Conservation (phyloP, 148 eudicot genomes). For the Diospyros kaki region DNA sequence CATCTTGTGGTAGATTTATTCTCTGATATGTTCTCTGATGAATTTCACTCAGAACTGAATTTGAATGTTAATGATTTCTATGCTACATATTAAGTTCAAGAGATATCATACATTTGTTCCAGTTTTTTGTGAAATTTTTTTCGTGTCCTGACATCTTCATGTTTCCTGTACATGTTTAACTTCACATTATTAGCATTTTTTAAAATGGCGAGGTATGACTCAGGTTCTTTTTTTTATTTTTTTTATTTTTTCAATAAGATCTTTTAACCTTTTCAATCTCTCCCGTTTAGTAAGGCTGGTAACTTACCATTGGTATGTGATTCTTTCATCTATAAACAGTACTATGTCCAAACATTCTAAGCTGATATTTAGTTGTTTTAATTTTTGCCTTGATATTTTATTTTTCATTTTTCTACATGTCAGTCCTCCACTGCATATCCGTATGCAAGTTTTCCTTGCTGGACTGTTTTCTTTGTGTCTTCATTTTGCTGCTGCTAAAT, state of each 20-base stretch:
- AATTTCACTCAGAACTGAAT: neutral
- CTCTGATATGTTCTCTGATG: neutral
- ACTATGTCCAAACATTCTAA: neutral
- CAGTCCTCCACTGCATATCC: slow-evolving; percentile 1
- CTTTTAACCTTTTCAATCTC: neutral
- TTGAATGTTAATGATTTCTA: neutral
- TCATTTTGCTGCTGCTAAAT: neutral
- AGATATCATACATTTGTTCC: neutral
- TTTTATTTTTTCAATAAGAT: neutral
- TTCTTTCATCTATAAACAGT: neutral
- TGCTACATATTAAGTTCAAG: neutral
- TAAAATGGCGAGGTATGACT: neutral
- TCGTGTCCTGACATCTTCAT: neutral
- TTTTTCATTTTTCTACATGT: neutral
- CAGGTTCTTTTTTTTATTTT: too few relatives aligned
- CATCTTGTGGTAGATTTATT: neutral
- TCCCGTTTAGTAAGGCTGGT: neutral
- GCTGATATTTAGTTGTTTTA: neutral
- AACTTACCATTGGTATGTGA: neutral
- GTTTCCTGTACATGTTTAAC: neutral
- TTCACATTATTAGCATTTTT: neutral
- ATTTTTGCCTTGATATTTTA: neutral
- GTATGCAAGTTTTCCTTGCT: neutral
- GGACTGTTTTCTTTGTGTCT: slow-evolving; percentile 1
- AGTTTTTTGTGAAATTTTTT: neutral